These are phyloP conservation scores for Perkinsus marinus DNA, from an alignment of 169 alveolate genomes.

Conservation along the genomic window DNA sequence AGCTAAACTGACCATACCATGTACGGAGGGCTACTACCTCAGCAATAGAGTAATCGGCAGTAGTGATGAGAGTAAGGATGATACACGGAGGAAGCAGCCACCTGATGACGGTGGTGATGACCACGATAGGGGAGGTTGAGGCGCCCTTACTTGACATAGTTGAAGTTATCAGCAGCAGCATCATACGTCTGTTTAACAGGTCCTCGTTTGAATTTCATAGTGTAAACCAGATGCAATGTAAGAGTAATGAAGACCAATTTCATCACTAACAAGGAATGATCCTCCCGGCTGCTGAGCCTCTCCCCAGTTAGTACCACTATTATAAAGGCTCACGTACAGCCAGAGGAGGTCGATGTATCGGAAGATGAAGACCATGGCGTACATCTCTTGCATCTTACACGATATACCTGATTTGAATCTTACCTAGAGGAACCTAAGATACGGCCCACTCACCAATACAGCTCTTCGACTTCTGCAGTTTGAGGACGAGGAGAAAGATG, in stretches of 20 bases:
- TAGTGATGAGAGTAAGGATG: conserved; percentile 47
- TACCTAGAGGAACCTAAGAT: background rate
- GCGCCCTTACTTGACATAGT: conserved; percentile 57
- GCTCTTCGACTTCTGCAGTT: conserved; percentile 70
- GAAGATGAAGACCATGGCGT: conserved; percentile 73
- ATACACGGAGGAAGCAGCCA: conserved; percentile 59
- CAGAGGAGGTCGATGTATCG: conserved; percentile 69
- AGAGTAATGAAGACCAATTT: conserved; percentile 66
- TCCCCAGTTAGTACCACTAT: conserved; percentile 45
- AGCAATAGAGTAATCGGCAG: conserved; percentile 21
- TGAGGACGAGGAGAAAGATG: conserved; percentile 69
- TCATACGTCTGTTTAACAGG: conserved; percentile 74
- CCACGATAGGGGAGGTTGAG: background rate
- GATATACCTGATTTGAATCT: conserved; percentile 59
- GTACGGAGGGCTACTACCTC: background rate
- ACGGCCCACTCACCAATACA: conserved; percentile 49
- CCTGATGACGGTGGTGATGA: background rate
- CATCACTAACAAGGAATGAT: conserved; percentile 35
- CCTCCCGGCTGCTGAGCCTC: no score
- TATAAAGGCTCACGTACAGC: conserved; percentile 72
- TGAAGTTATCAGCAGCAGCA: conserved; percentile 73
- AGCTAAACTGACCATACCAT: background rate
- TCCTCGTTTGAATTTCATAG: conserved; percentile 45
- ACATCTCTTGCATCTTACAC: conserved; percentile 87
- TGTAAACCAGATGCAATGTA: conserved; percentile 68